Evolutionary conservation across 768 basidiomycete species (phyloP), one percentile per base, ranked within the genome.

Genomic region (Tephrocybe sp.): DNA sequence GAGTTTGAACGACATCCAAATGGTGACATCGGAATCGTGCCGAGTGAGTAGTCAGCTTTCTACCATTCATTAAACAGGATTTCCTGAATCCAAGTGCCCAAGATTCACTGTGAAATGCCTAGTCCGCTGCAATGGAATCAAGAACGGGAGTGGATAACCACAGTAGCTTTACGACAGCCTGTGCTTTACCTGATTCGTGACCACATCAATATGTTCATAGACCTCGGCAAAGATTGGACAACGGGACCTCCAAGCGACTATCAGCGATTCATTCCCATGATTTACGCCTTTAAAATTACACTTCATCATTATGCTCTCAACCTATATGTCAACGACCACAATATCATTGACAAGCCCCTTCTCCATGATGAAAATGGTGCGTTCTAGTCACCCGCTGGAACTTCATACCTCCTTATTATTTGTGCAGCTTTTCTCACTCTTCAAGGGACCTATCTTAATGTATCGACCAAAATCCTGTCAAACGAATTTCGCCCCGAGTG

Each of bases 201-300:
- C 63, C 96, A 98, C 62, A 83, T 94, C 69, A 95, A 92, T 60
- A 90, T 98, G 79, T 81, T 98, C 61, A 85, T 85, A 3, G 96
- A 98, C 66, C 77, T 98, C n/a, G 84, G 85, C 31, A 89, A 85
- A 57, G 96, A 98, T 62, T 98, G 95, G 93, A 77, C 75, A 19
- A 82, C 87, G 10, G 93, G 92, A 3, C 87, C 90, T 20, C 84
- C 86, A 0, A 82, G 78, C 31, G 87, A 92, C 62, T 89, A 85
- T 64, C 73, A 85, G 54, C 85, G 84, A 40, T 98, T 94, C 65
- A 75, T 93, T 17, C 95, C 96, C 0, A 92, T 80, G 65, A 62
- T 83, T 6, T 98, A 98, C 67, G 66, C 66, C 13, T 68, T 95
- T 56, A 75, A 86, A 43, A 56, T 97, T 42, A 76, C 83, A 49